Base-by-base conservation (phyloP, 2,329 filamentous ascomycete genomes). In the Talaromyces albobiverticillius region DNA sequence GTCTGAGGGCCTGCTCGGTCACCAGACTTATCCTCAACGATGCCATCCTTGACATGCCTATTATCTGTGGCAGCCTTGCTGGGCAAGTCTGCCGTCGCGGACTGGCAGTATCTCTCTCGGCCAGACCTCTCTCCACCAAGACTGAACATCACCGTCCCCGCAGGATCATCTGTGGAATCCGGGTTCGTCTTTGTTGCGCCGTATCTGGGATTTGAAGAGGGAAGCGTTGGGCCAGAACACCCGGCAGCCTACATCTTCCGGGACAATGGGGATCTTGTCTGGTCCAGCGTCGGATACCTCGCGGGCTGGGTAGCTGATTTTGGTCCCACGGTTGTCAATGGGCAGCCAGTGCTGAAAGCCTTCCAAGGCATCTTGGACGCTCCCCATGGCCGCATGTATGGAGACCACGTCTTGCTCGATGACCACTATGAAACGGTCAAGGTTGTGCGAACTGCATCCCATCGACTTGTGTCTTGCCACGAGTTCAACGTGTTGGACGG, bases 401-500 rank as follows among this genome's bases (percentile, higher is more conserved):
- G 81, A 1, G 79, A 82, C 58, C 72, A 75, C 22, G 80, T 77
- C 0, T 73, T 84, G 25, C 53, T 84, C 57, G 71, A 82, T 55
- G 71, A 79, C 61, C 72, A 78, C 45, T 84, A 84, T 59, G 76
- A 82, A 64, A 79, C 76, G 0, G 76, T 83, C 48, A 73, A 74
- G 2, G 78, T 81, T 60, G 68, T 84, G 5, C 73, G 79, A 1
- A 80, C 79, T 2, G 67, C 64, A 0, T 64, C 67, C 20, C 78
- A 82, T 60, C 75, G 75, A 53, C 60, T 80, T n/a, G 71, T 72
- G 10, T 76, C 79, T 56, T 78, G 79, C 64, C 81, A 84, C 56
- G 81, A 84, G 64, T 83, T 84, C 53, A 73, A 77, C 41, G 71
- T 83, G 22, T 67, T 81, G 51, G 71, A 80, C 56, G 79, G 79